Base-by-base conservation (phyloP, 2,329 filamentous ascomycete genomes). In the Cladosporium sp. region DNA sequence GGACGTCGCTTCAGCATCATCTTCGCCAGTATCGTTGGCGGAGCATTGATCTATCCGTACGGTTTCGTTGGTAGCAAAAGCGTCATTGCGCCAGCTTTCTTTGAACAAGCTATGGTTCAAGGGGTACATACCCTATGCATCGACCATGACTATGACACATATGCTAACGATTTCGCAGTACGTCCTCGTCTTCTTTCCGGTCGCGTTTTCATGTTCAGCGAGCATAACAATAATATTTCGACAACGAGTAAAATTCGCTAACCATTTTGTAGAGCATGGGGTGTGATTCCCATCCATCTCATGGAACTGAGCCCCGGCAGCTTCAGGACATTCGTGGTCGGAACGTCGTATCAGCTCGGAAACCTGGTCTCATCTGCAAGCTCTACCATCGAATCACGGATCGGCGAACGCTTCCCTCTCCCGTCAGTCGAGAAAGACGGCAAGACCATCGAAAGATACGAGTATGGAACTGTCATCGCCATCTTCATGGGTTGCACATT, bases 401-500 rank as follows among this genome's bases (percentile, higher is more conserved):
- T 81, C 46, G 79, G 78, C 7, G 77, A 81, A 66, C 67, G 75
- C 16, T 81, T 78, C 65, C 78, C 79, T 3, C 69, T 81, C 18
- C 72, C 76, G 25, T 69, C 76, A 0, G 72, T 70, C 16, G 13
- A 88, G 84, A 69, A 68, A 60, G 69, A 78, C 28, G 70, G 74
- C 43, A 77, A 75, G 21, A 72, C 70, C 3, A 78, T 83, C 1
- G 65, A 70, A 32, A 73, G 77, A 7, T 82, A 80, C 63, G 66
- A 76, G 64, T 83, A 83, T 64, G 78, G 75, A 13, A 81, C 74
- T 43, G 79, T 80, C 21, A 94, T 96, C 34, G 58, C 58, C 56
- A 75, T 75, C 73, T 96, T 97, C 79, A 93, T 97, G 90, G 93
- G 84, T 0, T 92, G 89, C 70, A 92, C 96, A 1, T 96, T 82